Base-by-base conservation (phyloP, 192 early-diverging fungal species). In the Podila epicladia region DNA sequence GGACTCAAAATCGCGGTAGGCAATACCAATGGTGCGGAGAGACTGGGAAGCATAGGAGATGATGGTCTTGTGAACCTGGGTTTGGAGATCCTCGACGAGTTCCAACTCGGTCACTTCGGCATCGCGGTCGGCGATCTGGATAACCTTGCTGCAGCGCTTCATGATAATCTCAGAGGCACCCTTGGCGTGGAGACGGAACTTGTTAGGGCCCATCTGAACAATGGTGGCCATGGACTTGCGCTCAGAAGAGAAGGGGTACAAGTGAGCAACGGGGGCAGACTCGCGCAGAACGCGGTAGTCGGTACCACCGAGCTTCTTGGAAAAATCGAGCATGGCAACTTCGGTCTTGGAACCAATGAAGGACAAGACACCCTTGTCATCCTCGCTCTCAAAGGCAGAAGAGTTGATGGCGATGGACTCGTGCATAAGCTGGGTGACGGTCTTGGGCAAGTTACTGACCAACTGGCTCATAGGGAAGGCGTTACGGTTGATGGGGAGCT, bases 311-410 rank as follows among this genome's bases (percentile, higher is more conserved):
- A 89, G 77, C 13, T 74, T 68, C 53, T 90, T 86, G 15, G 93
- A 91, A 80, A 94, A 95, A 24, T 91, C 87, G 15, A 99, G 86
- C 64, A 99, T 38, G 0, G 98, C 98, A 9, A 93, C 90, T 78
- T 99, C 98, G 17, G 96, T 98, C 86, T 98, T 98, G 82, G 92
- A 94, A n/a, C 98, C 98, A 29, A 92, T 85, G 69, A 97, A 91
- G 61, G 82, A 82, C 19, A 74, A n/a, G 3, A 66, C 70, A n/a
- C 89, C 85, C 58, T 74, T 83, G 1, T 85, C 83, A 66, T 86
- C 86, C 28, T 76, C 72, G 31, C 80, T 83, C 74, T 89, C 88
- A 82, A 91, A 93, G 2, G 93, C 94, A 8, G 93, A 92, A 6
- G 92, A 93, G 72, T 96, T 96, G 83, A 95, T 82, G 41, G 92